Percentiles rank a stretch among this genome's conserved stretches.
Conservation (phyloP, 164 flowering plant genomes). For the Nymphaea thermarum region DNA sequence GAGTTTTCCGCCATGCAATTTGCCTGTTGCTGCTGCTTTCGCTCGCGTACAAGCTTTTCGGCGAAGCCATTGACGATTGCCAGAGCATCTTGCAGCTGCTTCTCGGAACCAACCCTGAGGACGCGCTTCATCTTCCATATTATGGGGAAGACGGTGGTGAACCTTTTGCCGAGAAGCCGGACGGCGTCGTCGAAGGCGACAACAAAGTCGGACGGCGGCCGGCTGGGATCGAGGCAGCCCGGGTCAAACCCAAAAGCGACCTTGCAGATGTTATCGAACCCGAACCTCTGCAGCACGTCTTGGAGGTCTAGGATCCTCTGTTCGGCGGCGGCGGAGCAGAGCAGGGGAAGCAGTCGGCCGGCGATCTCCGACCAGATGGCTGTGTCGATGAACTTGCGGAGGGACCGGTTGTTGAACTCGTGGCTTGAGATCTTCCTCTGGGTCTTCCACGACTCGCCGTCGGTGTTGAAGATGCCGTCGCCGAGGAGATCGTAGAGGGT, state of each 20-base stretch:
- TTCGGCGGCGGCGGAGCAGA: constrained; percentile 9
- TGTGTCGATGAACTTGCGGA: constrained; percentile 23
- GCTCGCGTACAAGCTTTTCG: constrained; percentile 2
- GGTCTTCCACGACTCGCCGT: constrained; percentile 31
- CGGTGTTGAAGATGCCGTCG: constrained; percentile 36
- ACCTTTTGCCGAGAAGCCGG: constrained; percentile 11
- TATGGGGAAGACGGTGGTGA: constrained; percentile 16
- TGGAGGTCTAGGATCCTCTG: constrained; percentile 21
- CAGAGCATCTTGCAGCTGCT: not conserved
- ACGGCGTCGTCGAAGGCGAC: constrained; percentile 29
- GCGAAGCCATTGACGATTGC: constrained; percentile 6
- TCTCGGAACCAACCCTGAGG: constrained; percentile 26
- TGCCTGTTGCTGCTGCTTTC: not conserved
- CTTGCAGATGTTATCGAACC: constrained; percentile 32
- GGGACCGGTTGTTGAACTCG: constrained; percentile 36
- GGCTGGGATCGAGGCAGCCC: constrained; percentile 8
- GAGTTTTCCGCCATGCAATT: not conserved
- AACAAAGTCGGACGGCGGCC: constrained; percentile 20
- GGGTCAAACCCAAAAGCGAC: constrained; percentile 40
- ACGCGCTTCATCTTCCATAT: constrained; percentile 30
- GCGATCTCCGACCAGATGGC: constrained; percentile 17
- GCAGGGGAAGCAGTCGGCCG: constrained; percentile 22
- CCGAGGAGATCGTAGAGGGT: constrained; percentile 33
- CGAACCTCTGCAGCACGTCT: constrained; percentile 28
- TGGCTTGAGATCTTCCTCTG: constrained; percentile 43